Base-by-base conservation (phyloP, 1,139 yeast species). In the Suhomyces wounanorum region DNA sequence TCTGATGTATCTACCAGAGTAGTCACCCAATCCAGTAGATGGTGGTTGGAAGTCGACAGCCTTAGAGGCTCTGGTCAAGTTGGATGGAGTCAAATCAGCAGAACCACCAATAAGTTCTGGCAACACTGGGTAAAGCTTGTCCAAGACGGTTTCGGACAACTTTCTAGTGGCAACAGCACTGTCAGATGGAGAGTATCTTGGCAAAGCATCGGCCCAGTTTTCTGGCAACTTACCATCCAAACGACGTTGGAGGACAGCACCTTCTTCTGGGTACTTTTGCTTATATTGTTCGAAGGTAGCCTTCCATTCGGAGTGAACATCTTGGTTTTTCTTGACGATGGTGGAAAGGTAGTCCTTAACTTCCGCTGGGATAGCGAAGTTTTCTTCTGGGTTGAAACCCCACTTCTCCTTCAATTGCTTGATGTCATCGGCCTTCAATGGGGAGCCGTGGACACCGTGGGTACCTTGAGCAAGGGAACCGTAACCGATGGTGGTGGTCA, bases 21-120 rank as follows among this genome's bases (percentile, higher is more conserved):
- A 92, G 69, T 84, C 84, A 75, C 99, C 99, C 60, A 90, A 79
- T 48, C 84, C 85, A 59, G 92, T 78, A 54, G 84, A 67, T 51
- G 94, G 90, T 55, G 95, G 91, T 82, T 94, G 98, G 95, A 92
- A 94, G 74, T 94, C 97, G 60, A 82, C 83, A 55, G 96, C 89
- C 55, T 79, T 86, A 66, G 82, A 69, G 78, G 96, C 83, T 81
- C 96, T 87, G 67, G 99, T 95, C 81, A 92, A 83, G 83, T 94
- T 95, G 55, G 99, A 94, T 60, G 96, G 96, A 57, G 99, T 94
- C 77, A 94, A 84, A 78, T 94, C 99, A 54, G 99, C 99, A 61
- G 99, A 92, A 67, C 99, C 99, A 78, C 98, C 98, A 67, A 94
- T 77, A 57, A 94, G 78, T 79, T 92, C 98, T 53, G 99, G 99